Conservation (phyloP, 148 eudicot genomes). For the Nyssa sinensis region DNA sequence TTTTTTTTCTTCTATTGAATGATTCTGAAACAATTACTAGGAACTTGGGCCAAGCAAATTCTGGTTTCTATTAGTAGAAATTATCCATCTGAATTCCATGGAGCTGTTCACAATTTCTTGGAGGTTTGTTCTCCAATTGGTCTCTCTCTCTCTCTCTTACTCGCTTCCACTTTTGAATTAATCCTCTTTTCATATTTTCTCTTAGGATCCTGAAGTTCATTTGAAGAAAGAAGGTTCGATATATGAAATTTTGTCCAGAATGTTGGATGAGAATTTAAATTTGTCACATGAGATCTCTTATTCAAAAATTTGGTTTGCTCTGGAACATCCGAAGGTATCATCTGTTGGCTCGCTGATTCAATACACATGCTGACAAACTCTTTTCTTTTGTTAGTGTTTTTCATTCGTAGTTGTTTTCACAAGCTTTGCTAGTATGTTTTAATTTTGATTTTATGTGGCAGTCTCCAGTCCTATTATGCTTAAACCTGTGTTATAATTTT, state of each 20-base stretch:
- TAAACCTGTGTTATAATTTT: neutral
- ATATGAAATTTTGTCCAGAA: conserved; percentile 57
- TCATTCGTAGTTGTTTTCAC: neutral
- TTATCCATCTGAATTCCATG: conserved; percentile 66
- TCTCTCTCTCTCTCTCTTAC: neutral
- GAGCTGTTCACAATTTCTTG: conserved; percentile 61
- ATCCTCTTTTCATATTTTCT: neutral
- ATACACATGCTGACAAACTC: neutral
- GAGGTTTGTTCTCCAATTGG: conserved; percentile 35
- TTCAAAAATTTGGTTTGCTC: conserved; percentile 73
- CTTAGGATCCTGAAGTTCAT: conserved; percentile 49
- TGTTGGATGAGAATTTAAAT: conserved; percentile 53
- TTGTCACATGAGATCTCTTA: conserved; percentile 48
- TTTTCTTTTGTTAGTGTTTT: neutral
- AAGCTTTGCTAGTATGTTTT: neutral
- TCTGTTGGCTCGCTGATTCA: conserved; percentile 8
- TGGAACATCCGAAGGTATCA: conserved; percentile 82
- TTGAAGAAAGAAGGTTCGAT: conserved; percentile 48
- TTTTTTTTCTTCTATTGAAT: neutral
- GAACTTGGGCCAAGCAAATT: conserved; percentile 56
- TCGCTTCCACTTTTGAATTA: neutral
- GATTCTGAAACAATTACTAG: conserved; percentile 21
- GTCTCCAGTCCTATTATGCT: neutral
- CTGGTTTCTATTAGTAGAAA: conserved; percentile 45
- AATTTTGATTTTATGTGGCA: neutral